Conservation (phyloP, 163 green algal genomes). For the Coccomyxa subellipsoidea region DNA sequence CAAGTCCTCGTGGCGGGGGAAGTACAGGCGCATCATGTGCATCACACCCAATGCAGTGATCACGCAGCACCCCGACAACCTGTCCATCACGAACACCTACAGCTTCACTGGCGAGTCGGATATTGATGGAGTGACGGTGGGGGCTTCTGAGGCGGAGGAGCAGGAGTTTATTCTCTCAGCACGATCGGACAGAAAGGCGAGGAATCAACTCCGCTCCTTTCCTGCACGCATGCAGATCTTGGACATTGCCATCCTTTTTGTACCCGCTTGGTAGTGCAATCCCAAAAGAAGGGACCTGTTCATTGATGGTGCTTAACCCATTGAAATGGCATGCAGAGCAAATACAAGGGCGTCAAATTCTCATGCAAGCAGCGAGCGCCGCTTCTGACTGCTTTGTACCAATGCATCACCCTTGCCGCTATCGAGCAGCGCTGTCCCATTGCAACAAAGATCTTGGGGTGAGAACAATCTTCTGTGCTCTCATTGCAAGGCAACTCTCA, state of each 20-base stretch:
- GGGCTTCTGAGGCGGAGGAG: conserved; percentile 21
- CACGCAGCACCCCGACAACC: conserved; percentile 67
- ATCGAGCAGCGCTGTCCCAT: conserved; percentile 38
- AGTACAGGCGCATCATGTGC: conserved; percentile 72
- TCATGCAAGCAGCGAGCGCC: conserved; percentile 56
- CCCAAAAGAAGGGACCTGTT: no score
- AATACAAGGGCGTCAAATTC: conserved; percentile 74
- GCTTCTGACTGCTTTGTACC: conserved; percentile 70
- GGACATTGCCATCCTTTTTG: no score
- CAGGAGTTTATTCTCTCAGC: conserved; percentile 36
- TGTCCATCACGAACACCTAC: conserved; percentile 79
- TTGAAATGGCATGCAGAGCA: conserved; percentile 57
- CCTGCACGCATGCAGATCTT: no score
- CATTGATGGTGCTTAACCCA: no score
- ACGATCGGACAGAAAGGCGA: conserved; percentile 67
- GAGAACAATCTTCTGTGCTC: neutral
- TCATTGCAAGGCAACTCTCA: neutral
- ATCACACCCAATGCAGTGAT: conserved; percentile 61
- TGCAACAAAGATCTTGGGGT: conserved; percentile 57
- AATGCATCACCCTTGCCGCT: conserved; percentile 46
- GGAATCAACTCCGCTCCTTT: conserved; percentile 16
- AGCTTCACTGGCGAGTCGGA: conserved; percentile 58
- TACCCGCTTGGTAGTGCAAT: no score
- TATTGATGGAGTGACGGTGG: conserved; percentile 51
- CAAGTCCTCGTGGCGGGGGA: conserved; percentile 76